These are phyloP conservation scores for Boehmeria nivea DNA, from an alignment of 306 rosid genomes.

Conservation along the genomic window DNA sequence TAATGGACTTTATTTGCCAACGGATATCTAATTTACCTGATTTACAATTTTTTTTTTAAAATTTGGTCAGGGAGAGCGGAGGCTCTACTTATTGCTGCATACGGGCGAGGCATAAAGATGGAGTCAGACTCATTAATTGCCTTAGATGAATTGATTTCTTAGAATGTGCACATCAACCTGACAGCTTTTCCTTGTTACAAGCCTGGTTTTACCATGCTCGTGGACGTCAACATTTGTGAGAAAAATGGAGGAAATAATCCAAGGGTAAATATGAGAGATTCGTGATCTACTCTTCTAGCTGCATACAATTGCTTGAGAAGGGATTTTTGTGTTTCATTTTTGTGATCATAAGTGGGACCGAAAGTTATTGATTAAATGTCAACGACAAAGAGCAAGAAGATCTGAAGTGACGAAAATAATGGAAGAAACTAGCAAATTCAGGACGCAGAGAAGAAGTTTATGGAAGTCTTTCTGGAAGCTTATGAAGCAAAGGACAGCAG, in stretches of 20 bases:
- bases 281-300: not conserved
- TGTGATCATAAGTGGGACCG: not conserved
- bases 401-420: not conserved
- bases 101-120: conserved; percentile 52
- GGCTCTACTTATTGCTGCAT: conserved; percentile 91
- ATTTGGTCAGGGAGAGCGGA: conserved; percentile 93
- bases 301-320: not conserved
- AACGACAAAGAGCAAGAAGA: not conserved
- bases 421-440: not conserved
- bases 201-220: not conserved
- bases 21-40: too few relatives aligned
- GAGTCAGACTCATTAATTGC: conserved; percentile 29
- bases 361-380: not conserved
- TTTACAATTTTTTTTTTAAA: too few relatives aligned
- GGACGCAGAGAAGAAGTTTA: not conserved
- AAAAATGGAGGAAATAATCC: not conserved
- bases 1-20: too few relatives aligned
- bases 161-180: not conserved
- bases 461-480: not conserved
- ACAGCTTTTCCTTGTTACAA: not conserved
- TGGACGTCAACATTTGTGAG: not conserved
- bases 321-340: not conserved
- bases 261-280: not conserved
- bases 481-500: too few relatives aligned
- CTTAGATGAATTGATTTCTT: conserved; percentile 27